Evolutionary conservation across 805 yeast species (phyloP), one percentile per base, ranked within the genome.

Genomic region (Clavispora asparagi): DNA sequence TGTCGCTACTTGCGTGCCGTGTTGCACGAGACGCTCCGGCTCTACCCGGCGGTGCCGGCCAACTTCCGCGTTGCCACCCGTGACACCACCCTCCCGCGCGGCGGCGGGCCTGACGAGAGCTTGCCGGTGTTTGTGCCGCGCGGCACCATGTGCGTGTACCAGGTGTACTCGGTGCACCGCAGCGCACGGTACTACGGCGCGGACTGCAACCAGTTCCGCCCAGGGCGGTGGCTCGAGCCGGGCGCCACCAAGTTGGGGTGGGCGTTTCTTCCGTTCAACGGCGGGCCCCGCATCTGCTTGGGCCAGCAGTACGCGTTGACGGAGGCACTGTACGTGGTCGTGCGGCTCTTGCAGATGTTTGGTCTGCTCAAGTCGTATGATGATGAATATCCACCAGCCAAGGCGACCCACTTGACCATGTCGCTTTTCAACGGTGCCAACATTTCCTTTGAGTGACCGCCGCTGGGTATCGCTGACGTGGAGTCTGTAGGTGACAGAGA

Each of bases 11-110:
- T 78, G 54, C 73, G 70, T 56, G 66, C 68, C 44, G 74, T 77
- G 43, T 51, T 78, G 42, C 74, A 73, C 51, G 82, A 78, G 60
- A 62, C 67, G 2, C 67, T 77, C 51, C 71, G 82, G 45, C 55
- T 78, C 51, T 76, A 75, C 54, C 81, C 82, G 6, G 65, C 76
- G 29, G 81, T 78, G 29, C 81, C 82, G 13, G 54, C 62, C 45
- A 77, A 77, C 56, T 68, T 69, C 60, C 65, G 82, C 50, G 60
- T 64, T 33, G 73, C 81, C 10, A 63, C 64, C 26, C 69, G 63
- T 46, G 70, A 74, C 52, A 77, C 81, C 8, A 65, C 71, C 8
- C 63, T 78, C 45, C 82, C 82, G 14, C 59, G 64, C 40, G 82
- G 82, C 19, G 82, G 81, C 19, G 81, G 78, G 10, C 40, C 47